Base-by-base conservation (phyloP, 345 rosid genomes). In the Cochlearia excelsa region DNA sequence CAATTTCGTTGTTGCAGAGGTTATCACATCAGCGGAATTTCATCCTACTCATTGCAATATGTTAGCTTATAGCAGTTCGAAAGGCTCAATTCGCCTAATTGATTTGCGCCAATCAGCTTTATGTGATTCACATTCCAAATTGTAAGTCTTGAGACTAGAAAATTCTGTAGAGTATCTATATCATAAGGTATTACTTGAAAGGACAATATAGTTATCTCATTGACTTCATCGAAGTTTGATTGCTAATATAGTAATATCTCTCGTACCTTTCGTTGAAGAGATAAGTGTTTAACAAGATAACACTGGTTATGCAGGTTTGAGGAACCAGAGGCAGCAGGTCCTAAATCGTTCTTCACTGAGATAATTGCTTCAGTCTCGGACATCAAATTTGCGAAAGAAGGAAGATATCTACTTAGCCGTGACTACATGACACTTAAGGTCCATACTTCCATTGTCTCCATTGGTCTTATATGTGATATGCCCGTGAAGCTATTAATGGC, bases 381-480 rank as follows among this genome's bases (percentile, higher is more conserved):
- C 74, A 78, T 91, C 55, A 91, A 86, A 77, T 88, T 91, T 78
- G 78, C 95, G 3, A 88, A 70, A 75, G 92, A 82, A 61, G 96
- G 98, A 51, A 84, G 95, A 74, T 79, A 84, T 63, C 69, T 91
- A 56, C 90, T 91, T 61, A 86, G 96, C 66, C 96, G 96, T 35
- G 98, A 91, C 75, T 91, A 88, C 81, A 88, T 91, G 98, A 86
- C 95, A 54, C 92, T 88, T 57, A 91, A 91, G 95, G 98, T 86
- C 53, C 27, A 40, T 39, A 64, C 51, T 47, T 61, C 53, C 16
- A 26, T 5, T 27, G 30, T 45, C 45, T 46, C 10, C 9, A 4
- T 37, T 37, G 11, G 47, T 51, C 5, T 42, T 50, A 44, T 3
- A 45, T 65, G 39, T 51, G 57, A 49, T 11, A 29, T 30, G 9